Percentiles rank a stretch among this genome's conserved stretches.
Conservation (phyloP, 2,329 filamentous ascomycete species). For the Metarhizium guizhouense region DNA sequence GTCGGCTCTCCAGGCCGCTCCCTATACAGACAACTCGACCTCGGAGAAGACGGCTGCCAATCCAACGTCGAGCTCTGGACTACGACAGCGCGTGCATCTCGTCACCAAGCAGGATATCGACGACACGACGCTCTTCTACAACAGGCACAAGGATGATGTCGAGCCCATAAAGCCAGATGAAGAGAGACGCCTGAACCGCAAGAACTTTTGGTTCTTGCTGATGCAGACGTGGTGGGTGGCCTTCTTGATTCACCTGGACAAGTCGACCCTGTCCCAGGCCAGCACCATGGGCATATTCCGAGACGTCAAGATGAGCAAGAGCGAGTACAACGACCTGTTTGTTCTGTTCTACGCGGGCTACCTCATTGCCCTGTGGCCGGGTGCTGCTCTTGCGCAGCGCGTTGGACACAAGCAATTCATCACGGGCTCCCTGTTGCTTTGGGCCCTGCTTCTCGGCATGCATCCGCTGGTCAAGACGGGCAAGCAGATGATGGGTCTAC, state of each 20-base stretch:
- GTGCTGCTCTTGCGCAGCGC: slow-evolving; percentile 13
- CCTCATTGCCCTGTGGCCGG: slow-evolving; percentile 15
- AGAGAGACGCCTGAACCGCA: slow-evolving; percentile 8
- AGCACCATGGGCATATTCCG: slow-evolving; percentile 17
- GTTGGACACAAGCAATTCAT: slow-evolving; percentile 16
- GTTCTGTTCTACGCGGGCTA: slow-evolving; percentile 15
- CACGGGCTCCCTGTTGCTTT: slow-evolving; percentile 12
- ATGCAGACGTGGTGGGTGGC: slow-evolving; percentile 15
- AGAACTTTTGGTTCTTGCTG: slow-evolving; percentile 16
- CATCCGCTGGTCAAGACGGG: slow-evolving; percentile 14
- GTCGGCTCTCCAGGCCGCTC: background rate
- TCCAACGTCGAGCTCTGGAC: background rate
- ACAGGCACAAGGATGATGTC: slow-evolving; percentile 11
- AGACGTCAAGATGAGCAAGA: slow-evolving; percentile 13
- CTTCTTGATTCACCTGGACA: slow-evolving; percentile 17
- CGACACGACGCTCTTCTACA: slow-evolving; percentile 16
- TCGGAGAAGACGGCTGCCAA: background rate
- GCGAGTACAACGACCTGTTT: slow-evolving; percentile 14
- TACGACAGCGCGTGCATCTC: slow-evolving; percentile 1
- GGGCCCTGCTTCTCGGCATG: slow-evolving; percentile 15
- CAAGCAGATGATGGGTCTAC: slow-evolving; percentile 12
- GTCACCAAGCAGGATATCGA: slow-evolving; percentile 13
- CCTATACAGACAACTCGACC: background rate
- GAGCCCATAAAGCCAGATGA: slow-evolving; percentile 5
- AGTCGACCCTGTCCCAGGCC: slow-evolving; percentile 14